Percentiles rank a stretch among this genome's conserved stretches.
These are phyloP conservation scores for Trypanosoma theileri DNA, from an alignment of 208 protist species.

Conservation along the genomic window DNA sequence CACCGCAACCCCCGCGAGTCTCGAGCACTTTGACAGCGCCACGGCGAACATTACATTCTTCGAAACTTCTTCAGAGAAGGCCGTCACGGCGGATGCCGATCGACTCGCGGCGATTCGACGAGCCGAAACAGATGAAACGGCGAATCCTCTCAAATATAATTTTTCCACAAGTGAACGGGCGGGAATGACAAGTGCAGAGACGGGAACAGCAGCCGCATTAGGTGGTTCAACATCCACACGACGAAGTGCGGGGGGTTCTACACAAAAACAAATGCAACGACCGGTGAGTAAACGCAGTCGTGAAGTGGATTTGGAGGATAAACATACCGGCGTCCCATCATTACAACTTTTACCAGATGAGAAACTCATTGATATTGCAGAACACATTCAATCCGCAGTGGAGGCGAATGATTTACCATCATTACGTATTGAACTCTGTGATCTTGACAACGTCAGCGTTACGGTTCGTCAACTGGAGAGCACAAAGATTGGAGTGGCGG, in stretches of 20 bases:
- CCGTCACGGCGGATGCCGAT: slow-evolving; percentile 66
- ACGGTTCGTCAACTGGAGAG: slow-evolving; percentile 50
- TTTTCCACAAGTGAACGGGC: slow-evolving; percentile 9
- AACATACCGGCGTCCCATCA: background rate
- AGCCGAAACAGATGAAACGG: slow-evolving; percentile 48
- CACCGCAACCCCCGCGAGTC: slow-evolving; percentile 40
- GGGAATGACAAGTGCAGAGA: background rate
- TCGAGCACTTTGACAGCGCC: slow-evolving; percentile 46
- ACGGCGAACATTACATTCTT: slow-evolving; percentile 68
- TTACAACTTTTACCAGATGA: slow-evolving; percentile 27
- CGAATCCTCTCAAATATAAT: slow-evolving; percentile 70
- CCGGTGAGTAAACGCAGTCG: slow-evolving; percentile 31
- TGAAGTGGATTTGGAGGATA: slow-evolving; percentile 16
- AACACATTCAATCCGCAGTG: slow-evolving; percentile 45
- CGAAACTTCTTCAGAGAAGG: slow-evolving; percentile 84
- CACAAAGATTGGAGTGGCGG: slow-evolving; percentile 75
- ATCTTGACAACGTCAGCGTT: slow-evolving; percentile 63
- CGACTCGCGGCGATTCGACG: slow-evolving; percentile 57
- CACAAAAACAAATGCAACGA: slow-evolving; percentile 16
- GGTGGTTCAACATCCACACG: background rate
- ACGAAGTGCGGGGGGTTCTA: slow-evolving; percentile 16
- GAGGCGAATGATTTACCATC: slow-evolving; percentile 32
- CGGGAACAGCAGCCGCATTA: background rate
- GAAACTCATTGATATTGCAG: slow-evolving; percentile 45
- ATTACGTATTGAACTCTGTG: slow-evolving; percentile 47